phyloP scores from a whole-genome alignment of 2,329 filamentous ascomycete genomes.

The Scedosporium boydii region DNA sequence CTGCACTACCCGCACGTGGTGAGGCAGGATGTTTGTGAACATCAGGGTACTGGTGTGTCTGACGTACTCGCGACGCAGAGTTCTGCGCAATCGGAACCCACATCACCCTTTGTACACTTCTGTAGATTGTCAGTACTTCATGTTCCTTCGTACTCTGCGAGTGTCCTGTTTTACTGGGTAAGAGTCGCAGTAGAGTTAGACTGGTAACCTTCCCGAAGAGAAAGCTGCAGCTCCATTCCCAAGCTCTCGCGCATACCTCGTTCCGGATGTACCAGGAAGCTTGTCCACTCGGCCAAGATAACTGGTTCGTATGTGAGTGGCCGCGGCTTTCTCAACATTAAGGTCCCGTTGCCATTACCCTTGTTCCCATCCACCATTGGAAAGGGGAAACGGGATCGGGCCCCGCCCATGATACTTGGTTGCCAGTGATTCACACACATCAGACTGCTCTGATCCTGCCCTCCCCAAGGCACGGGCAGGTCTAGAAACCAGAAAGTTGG shows the following conservation, averaged over 20 bases:
- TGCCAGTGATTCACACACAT: conserved; percentile 2
- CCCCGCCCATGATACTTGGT: conserved; percentile 9
- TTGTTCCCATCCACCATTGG: not conserved
- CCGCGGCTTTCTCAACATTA: conserved; percentile 11
- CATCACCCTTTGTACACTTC: too few species aligned
- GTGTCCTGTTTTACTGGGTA: too few species aligned
- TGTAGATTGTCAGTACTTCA: too few species aligned
- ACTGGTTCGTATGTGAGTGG: conserved; percentile 8
- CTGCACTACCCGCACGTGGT: not conserved
- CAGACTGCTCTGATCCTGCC: conserved; percentile 1
- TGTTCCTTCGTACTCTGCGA: too few species aligned
- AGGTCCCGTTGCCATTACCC: not conserved
- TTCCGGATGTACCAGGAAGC: conserved; percentile 3
- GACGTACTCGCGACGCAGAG: not conserved
- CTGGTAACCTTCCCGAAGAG: not conserved
- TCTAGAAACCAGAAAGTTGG: not conserved
- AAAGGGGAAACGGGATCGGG: not conserved
- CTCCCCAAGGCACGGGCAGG: not conserved
- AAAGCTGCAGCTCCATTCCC: conserved; percentile 1
- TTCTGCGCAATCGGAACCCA: not conserved
- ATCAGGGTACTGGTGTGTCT: not conserved
- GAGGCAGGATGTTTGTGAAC: not conserved
- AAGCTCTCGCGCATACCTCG: not conserved
- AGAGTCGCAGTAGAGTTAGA: not conserved
- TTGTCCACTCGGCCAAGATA: conserved; percentile 7